Percentiles rank a stretch among this genome's conserved stretches.
Conservation (phyloP, 2,329 filamentous ascomycete species). For the Ophiostoma pallidulum region DNA sequence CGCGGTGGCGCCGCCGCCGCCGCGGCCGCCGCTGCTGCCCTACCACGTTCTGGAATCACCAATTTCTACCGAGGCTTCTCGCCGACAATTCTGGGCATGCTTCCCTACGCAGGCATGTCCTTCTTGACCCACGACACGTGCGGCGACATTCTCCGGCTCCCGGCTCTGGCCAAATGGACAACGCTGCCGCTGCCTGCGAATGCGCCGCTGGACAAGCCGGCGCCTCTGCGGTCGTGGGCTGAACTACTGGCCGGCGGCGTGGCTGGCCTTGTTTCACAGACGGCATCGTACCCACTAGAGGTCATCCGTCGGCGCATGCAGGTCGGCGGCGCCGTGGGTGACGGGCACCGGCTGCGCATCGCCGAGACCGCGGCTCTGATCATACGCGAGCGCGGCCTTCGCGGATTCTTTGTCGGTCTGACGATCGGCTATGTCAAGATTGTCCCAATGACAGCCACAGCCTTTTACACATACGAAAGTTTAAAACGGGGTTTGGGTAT, state of each 20-base stretch:
- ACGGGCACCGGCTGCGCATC: constrained; percentile 71
- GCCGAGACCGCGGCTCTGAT: constrained; percentile 70
- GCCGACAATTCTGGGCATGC: constrained; percentile 85
- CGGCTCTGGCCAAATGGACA: constrained; percentile 59
- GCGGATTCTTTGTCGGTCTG: constrained; percentile 85
- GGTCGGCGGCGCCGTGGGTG: constrained; percentile 86
- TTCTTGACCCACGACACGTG: constrained; percentile 92
- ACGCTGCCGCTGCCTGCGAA: constrained; percentile 53
- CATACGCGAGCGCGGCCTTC: constrained; percentile 61
- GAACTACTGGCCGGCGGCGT: constrained; percentile 77
- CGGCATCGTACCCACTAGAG: constrained; percentile 85
- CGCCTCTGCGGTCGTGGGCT: constrained; percentile 73
- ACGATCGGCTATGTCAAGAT: constrained; percentile 95
- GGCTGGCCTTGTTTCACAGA: constrained; percentile 84
- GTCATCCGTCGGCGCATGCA: constrained; percentile 92
- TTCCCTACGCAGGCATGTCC: constrained; percentile 91
- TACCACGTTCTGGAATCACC: constrained; percentile 58
- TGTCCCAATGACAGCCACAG: constrained; percentile 72
- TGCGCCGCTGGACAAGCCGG: constrained; percentile 49
- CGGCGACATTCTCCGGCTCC: constrained; percentile 70
- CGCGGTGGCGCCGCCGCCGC: constrained; percentile 30
- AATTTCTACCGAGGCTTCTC: constrained; percentile 97
- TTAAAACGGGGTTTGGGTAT: constrained; percentile 57
- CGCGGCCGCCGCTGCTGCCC: constrained; percentile 37
- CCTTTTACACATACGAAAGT: constrained; percentile 58